These are phyloP conservation scores for Endothia cerciana DNA, from an alignment of 2,329 filamentous ascomycete species.

Conservation along the genomic window DNA sequence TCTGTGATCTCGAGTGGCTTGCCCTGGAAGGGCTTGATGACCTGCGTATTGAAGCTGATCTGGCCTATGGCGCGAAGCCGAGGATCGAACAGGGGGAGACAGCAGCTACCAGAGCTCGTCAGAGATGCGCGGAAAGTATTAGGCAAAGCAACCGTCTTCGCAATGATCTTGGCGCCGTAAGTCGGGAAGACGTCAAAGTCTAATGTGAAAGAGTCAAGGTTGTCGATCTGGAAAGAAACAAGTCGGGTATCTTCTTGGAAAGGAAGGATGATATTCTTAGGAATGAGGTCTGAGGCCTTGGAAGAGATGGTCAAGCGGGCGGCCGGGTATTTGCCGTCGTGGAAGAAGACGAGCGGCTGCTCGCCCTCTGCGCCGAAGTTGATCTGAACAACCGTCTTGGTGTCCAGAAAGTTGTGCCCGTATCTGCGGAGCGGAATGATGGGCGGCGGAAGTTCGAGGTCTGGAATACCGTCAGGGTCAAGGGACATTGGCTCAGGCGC, in stretches of 20 bases:
- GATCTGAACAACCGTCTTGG: constrained; percentile 93
- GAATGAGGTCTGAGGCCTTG: constrained; percentile 93
- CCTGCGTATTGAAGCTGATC: constrained; percentile 91
- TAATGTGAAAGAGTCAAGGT: constrained; percentile 86
- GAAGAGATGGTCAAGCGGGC: constrained; percentile 95
- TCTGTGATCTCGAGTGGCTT: constrained; percentile 95
- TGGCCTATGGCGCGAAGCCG: constrained; percentile 89
- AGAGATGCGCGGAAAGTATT: constrained; percentile 78
- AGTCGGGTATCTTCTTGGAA: constrained; percentile 95
- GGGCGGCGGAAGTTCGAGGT: constrained; percentile 88
- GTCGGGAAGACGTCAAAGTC: constrained; percentile 98
- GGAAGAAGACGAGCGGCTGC: constrained; percentile 88
- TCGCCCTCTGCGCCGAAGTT: constrained; percentile 80
- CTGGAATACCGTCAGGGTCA: constrained; percentile 87
- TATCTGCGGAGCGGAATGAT: constrained; percentile 95
- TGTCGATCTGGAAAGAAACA: constrained; percentile 95
- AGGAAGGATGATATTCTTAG: constrained; percentile 91
- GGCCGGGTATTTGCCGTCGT: constrained; percentile 94
- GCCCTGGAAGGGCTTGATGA: constrained; percentile 94
- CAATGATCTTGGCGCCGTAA: constrained; percentile 96
- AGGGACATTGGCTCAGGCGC: constrained; percentile 65
- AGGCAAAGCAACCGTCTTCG: constrained; percentile 89
- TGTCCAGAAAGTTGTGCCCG: constrained; percentile 97
- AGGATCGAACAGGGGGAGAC: constrained; percentile 89
- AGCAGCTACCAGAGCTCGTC: constrained; percentile 79